Evolutionary conservation across 2,329 filamentous ascomycete species (phyloP).

Genomic region (Colletotrichum agaves): DNA sequence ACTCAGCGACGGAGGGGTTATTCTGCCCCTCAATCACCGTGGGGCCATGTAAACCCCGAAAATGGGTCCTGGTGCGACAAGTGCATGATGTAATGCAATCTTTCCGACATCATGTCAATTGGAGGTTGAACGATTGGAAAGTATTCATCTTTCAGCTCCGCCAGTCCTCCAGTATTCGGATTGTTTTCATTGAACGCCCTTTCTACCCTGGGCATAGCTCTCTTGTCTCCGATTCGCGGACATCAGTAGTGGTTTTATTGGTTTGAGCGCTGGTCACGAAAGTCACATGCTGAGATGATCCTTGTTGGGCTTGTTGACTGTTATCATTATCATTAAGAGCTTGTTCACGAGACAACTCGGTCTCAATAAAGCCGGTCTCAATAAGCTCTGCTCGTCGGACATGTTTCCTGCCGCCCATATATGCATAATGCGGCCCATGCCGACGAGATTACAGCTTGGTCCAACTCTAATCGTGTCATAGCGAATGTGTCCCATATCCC

Average conservation of each 20-base stretch:
- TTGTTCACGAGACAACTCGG: constrained; percentile 7
- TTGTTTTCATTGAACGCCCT: background rate
- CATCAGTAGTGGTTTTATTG: background rate
- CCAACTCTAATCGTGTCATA: constrained; percentile 30
- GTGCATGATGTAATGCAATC: constrained; percentile 25
- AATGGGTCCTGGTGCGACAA: constrained; percentile 35
- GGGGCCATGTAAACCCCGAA: constrained; percentile 32
- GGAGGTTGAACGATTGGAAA: constrained; percentile 16
- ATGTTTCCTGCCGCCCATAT: constrained; percentile 15
- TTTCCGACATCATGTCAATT: constrained; percentile 24
- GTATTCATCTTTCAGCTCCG: background rate
- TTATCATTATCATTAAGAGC: constrained; percentile 38
- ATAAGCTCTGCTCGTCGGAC: constrained; percentile 13
- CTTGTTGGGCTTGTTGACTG: background rate
- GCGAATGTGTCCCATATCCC: constrained; percentile 27
- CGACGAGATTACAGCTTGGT: background rate
- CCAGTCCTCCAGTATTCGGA: constrained; percentile 20
- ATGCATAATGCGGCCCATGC: constrained; percentile 31
- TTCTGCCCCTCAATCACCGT: constrained; percentile 33
- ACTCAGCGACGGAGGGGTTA: constrained; percentile 1
- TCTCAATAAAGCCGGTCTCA: constrained; percentile 9
- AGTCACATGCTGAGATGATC: background rate
- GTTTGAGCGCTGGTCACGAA: background rate
- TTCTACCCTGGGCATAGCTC: background rate
- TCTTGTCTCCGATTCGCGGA: background rate